phyloP scores from a whole-genome alignment of 169 alveolate species.

The Eimeria brunetti region DNA sequence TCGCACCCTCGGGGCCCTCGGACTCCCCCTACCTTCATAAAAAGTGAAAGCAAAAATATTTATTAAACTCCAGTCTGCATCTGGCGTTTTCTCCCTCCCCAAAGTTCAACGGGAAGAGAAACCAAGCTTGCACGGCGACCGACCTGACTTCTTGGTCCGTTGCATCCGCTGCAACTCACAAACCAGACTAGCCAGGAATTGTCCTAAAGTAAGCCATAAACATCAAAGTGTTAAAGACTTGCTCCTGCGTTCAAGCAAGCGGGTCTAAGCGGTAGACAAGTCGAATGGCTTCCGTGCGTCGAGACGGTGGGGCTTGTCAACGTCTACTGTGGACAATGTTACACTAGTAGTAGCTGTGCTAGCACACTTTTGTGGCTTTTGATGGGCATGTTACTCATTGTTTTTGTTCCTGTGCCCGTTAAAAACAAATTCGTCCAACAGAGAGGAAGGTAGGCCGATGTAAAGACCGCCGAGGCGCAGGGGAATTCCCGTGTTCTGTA shows the following conservation, averaged over 20 bases:
- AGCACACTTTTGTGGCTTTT: no score
- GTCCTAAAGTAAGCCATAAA: not conserved
- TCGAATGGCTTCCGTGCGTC: not conserved
- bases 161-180: not conserved
- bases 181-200: not conserved
- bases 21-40: not conserved
- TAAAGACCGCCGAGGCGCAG: not conserved
- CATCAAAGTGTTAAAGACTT: not conserved
- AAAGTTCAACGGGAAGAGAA: not conserved
- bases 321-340: not conserved
- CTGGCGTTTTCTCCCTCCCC: not conserved
- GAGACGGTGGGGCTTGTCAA: constrained; percentile 15
- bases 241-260: no score
- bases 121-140: not conserved
- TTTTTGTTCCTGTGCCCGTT: not conserved
- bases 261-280: not conserved
- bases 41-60: not conserved
- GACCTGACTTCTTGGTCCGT: not conserved
- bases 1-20: not conserved
- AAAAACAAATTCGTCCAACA: not conserved
- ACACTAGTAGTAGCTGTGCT: not conserved
- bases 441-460: not conserved
- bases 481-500: not conserved
- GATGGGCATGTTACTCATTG: not conserved
- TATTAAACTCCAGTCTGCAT: not conserved